Base-by-base conservation (phyloP, 768 basidiomycete species). In the Trametes coccinea region DNA sequence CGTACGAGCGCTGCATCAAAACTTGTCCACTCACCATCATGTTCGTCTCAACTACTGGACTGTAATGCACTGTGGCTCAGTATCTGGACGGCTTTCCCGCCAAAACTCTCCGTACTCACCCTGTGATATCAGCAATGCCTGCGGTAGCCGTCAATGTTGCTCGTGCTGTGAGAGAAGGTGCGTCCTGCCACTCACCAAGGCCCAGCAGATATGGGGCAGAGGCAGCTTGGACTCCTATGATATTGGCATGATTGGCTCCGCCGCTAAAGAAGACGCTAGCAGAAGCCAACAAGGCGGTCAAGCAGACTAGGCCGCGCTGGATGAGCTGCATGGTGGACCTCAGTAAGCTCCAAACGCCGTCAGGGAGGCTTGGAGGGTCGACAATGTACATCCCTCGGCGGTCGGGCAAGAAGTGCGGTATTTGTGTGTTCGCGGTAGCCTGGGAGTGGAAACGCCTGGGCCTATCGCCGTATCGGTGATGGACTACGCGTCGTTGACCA, bases 11-110 rank as follows among this genome's bases (percentile, higher is more conserved):
- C 34, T 37, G 14, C 46, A 37, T 37, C n/a, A 46, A 41, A 33
- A 48, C 46, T 39, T 56, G 37, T 13, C 41, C 27, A 53, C 74
- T 49, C 71, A 84, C 88, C 88, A 90, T 89, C 86, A 91, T 88
- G 64, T 90, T 90, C 16, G 90, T 92, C 77, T 92, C 89, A 5
- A 91, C 89, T 16, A 90, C 84, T 3, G 89, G 88, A 22, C 86
- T 88, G 33, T 1, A 41, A n/a, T 41, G 45, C 6, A 34, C 34
- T 31, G 60, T 47, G 34, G 6, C 34, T 62, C 59, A 62, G 50
- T 37, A 6, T 37, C 34, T 5, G 5, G 34, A 11, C 22, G 22
- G 22, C 43, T 31, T 40, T 5, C 58, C 11, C 4, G 29, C 62
- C 45, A 65, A 49, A 17, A 39, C 41, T 51, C 7, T 22, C 30